phyloP scores from a whole-genome alignment of 768 basidiomycete genomes.

The Mycena olivaceomarginata region DNA sequence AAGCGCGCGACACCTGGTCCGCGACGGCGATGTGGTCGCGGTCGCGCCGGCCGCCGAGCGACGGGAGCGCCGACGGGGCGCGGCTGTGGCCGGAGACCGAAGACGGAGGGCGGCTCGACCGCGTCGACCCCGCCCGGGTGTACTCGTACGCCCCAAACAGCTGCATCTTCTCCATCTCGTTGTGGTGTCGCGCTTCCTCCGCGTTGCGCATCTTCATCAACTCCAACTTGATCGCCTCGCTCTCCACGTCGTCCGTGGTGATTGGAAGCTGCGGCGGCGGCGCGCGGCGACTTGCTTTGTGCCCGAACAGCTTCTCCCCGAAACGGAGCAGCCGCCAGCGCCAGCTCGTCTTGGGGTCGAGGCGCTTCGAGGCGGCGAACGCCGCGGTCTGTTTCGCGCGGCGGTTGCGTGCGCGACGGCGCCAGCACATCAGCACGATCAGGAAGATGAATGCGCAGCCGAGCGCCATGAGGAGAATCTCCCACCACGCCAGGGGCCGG shows the following conservation, averaged over 20 bases:
- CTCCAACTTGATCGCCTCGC: slow-evolving; percentile 70
- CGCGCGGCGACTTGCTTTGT: slow-evolving; percentile 47
- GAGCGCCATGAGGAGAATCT: slow-evolving; percentile 89
- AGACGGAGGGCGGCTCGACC: slow-evolving; percentile 56
- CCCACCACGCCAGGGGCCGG: slow-evolving; percentile 82
- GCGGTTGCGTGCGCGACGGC: slow-evolving; percentile 80
- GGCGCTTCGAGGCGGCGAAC: slow-evolving; percentile 77
- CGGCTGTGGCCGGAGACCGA: slow-evolving; percentile 49
- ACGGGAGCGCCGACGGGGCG: slow-evolving; percentile 65
- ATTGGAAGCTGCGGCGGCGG: slow-evolving; percentile 44
- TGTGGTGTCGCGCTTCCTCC: slow-evolving; percentile 70
- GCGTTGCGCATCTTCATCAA: slow-evolving; percentile 70
- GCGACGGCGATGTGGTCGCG: slow-evolving; percentile 47
- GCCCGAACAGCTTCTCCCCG: slow-evolving; percentile 77
- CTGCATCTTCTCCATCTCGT: slow-evolving; percentile 71
- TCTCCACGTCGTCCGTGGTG: slow-evolving; percentile 48
- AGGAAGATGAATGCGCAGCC: slow-evolving; percentile 89
- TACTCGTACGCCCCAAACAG: slow-evolving; percentile 68
- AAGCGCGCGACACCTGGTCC: slow-evolving; percentile 62
- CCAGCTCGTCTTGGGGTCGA: slow-evolving; percentile 72
- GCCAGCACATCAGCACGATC: slow-evolving; percentile 79
- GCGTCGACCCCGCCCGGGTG: slow-evolving; percentile 60
- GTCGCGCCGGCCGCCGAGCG: slow-evolving; percentile 53
- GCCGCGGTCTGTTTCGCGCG: slow-evolving; percentile 79
- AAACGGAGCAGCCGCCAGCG: slow-evolving; percentile 73